Percentiles rank a stretch among this genome's conserved stretches.
These are phyloP conservation scores for Penicillium aurantiogriseum DNA, from an alignment of 2,329 filamentous ascomycete species.

Conservation along the genomic window DNA sequence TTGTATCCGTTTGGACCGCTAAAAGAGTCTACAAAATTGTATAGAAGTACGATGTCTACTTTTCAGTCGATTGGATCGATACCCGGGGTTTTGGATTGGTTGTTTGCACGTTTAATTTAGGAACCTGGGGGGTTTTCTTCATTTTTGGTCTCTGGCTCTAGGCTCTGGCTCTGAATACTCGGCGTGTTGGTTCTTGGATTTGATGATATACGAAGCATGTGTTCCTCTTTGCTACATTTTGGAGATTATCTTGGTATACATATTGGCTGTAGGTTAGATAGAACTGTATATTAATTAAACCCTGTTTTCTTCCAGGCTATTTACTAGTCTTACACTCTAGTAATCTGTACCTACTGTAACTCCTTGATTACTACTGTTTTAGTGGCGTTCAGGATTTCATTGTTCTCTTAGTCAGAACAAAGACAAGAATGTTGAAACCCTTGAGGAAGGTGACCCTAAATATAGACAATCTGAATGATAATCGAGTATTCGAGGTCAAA, in stretches of 20 bases:
- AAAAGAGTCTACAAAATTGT: slow-evolving; percentile 82
- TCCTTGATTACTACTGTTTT: not conserved
- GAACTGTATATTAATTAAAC: slow-evolving; percentile 9
- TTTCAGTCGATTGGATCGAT: slow-evolving; percentile 5
- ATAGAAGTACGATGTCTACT: slow-evolving; percentile 33
- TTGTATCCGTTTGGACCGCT: slow-evolving; percentile 75
- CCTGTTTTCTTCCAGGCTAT: not conserved
- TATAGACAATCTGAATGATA: not conserved
- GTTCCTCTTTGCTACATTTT: not conserved
- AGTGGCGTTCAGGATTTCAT: not conserved
- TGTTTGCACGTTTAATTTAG: not conserved
- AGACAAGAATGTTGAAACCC: not conserved
- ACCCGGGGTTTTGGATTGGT: slow-evolving; percentile 7
- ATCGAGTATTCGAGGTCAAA: not conserved
- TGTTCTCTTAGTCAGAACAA: not conserved
- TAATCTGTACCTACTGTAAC: not conserved
- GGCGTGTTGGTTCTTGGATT: slow-evolving; percentile 5
- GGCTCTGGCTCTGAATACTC: not conserved
- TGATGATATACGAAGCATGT: slow-evolving; percentile 12
- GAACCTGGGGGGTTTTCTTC: not conserved
- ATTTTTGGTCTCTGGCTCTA: not conserved
- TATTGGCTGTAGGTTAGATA: not conserved
- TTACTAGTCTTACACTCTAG: not conserved
- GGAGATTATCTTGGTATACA: not conserved
- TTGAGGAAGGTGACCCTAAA: not conserved